phyloP scores from a whole-genome alignment of 2,329 filamentous ascomycete species.

The Colletotrichum sp. region DNA sequence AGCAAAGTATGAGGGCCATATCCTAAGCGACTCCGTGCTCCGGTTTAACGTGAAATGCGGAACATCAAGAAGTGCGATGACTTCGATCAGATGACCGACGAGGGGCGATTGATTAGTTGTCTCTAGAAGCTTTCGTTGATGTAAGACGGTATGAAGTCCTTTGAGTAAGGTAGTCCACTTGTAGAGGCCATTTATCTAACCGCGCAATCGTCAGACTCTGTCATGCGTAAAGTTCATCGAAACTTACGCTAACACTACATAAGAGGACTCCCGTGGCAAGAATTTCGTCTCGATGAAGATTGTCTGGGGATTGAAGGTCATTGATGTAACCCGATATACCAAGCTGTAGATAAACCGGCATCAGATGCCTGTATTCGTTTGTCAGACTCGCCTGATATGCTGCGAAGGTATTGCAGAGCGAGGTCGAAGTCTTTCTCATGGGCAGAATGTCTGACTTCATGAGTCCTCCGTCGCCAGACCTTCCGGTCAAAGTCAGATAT shows the following conservation, averaged over 20 bases:
- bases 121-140: background rate
- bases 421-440: background rate
- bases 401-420: background rate
- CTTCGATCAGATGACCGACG: background rate
- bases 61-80: background rate
- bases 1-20: background rate
- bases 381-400: background rate
- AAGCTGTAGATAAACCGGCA: background rate
- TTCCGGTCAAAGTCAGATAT: background rate
- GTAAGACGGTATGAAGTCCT: background rate
- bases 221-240: rapidly evolving
- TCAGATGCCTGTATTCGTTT: background rate
- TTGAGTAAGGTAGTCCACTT: background rate
- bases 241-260: background rate
- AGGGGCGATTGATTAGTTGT: background rate
- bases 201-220: background rate
- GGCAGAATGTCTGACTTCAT: background rate
- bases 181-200: background rate
- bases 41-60: background rate
- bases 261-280: background rate
- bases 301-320: background rate
- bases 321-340: background rate
- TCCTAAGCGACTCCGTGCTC: background rate
- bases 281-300: background rate
- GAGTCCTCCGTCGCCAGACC: background rate